Percentiles rank a stretch among this genome's conserved stretches.
These are phyloP conservation scores for Diversispora epigaea DNA, from an alignment of 192 early-diverging fungal genomes.

Conservation along the genomic window DNA sequence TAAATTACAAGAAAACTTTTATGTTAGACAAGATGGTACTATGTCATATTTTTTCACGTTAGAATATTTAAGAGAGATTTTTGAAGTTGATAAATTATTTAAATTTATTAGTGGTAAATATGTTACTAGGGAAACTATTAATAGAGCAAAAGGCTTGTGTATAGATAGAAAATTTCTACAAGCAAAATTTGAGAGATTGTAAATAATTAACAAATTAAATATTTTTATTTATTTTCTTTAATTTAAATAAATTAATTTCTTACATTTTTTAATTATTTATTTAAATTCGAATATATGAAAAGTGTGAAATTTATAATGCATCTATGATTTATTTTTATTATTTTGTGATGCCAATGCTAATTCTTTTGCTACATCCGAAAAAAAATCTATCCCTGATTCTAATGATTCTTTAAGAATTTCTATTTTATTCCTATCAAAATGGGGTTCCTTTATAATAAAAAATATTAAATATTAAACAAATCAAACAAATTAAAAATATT, in stretches of 20 bases:
- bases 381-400: conserved; percentile 45
- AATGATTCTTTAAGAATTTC: conserved; percentile 44
- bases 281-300: not conserved
- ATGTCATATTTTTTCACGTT: conserved; percentile 89
- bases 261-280: not conserved
- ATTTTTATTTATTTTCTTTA: not conserved
- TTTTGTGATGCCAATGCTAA: conserved; percentile 11
- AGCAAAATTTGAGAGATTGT: conserved; percentile 67
- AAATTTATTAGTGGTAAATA: conserved; percentile 59
- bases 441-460: conserved; percentile 29
- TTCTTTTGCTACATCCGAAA: conserved; percentile 40
- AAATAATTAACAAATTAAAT: no score
- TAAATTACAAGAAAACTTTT: conserved; percentile 89
- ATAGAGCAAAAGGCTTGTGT: conserved; percentile 62
- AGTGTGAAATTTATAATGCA: not conserved
- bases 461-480: not conserved
- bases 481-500: not conserved
- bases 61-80: conserved; percentile 57
- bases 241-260: not conserved
- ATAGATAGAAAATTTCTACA: conserved; percentile 75
- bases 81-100: conserved; percentile 62
- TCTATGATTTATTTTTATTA: not conserved
- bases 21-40: conserved; percentile 96
- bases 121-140: conserved; percentile 68
- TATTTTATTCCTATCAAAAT: conserved; percentile 32